phyloP scores from a whole-genome alignment of 2,329 filamentous ascomycete species.

The Claviceps sp. region DNA sequence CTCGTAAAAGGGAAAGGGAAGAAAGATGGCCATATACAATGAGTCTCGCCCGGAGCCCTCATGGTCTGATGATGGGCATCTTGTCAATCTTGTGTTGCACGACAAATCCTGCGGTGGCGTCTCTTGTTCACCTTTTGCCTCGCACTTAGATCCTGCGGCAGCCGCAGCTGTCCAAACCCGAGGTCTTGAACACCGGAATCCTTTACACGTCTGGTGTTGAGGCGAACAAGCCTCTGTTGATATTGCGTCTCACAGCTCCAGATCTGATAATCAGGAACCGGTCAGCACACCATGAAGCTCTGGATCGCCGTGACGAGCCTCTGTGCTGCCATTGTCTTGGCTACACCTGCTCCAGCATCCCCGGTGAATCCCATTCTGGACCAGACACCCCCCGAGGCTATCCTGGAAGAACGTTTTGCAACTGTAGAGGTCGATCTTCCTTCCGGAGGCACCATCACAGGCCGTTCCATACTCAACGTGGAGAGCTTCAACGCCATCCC shows the following conservation, averaged over 20 bases:
- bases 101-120: not conserved
- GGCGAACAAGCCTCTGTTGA: too few species aligned
- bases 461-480: slow-evolving; percentile 30
- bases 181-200: too few species aligned
- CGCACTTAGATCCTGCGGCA: not conserved
- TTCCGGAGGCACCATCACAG: slow-evolving; percentile 45
- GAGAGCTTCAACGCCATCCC: slow-evolving; percentile 66
- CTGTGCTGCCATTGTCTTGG: slow-evolving; percentile 8
- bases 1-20: too few species aligned
- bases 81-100: not conserved
- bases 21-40: too few species aligned
- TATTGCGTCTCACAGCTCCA: too few species aligned
- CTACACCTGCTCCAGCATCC: slow-evolving; percentile 12
- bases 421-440: slow-evolving; percentile 40
- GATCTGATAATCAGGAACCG: too few species aligned
- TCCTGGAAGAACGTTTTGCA: slow-evolving; percentile 25
- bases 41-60: too few species aligned
- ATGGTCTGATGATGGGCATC: not conserved
- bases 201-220: too few species aligned
- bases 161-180: not conserved
- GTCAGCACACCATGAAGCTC: not conserved
- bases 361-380: slow-evolving; percentile 10
- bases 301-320: not conserved
- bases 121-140: not conserved
- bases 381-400: slow-evolving; percentile 7